A percentile compares a stretch with the other conserved stretches of the same genome.
Evolutionary conservation across 129 eudicot species (phyloP).

Genomic region (Pittosporum tobira): DNA sequence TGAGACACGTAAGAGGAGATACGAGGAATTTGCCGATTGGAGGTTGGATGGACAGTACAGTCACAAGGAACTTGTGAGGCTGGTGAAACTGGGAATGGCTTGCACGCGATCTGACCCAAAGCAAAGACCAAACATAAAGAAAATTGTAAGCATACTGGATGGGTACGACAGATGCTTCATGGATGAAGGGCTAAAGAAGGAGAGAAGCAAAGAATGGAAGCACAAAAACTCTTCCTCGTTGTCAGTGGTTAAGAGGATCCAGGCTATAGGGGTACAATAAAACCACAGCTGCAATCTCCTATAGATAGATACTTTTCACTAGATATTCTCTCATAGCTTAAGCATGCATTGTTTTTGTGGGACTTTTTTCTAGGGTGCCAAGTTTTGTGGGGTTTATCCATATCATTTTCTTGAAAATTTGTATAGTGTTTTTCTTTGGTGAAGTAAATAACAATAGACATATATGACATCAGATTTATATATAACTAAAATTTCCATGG

Average conservation of each 20-base stretch:
- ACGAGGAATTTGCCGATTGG: constrained; percentile 52
- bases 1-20: constrained; percentile 35
- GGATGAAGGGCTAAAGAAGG: constrained; percentile 35
- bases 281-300: background rate
- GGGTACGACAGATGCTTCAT: constrained; percentile 47
- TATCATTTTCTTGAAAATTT: background rate
- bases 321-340: background rate
- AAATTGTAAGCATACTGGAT: constrained; percentile 58
- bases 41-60: constrained; percentile 58
- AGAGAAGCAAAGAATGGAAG: constrained; percentile 63
- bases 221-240: constrained; percentile 46
- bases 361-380: background rate
- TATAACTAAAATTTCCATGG: background rate
- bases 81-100: constrained; percentile 61
- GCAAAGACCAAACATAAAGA: constrained; percentile 61
- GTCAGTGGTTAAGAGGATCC: constrained; percentile 53
- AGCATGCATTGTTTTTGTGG: background rate
- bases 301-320: background rate
- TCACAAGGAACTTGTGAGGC: constrained; percentile 43
- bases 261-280: constrained; percentile 79
- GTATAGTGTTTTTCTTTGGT: background rate
- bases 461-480: background rate
- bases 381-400: too few relatives aligned
- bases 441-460: background rate
- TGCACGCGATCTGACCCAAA: constrained; percentile 69